phyloP scores from a whole-genome alignment of 352 stramenopile species.

The Pythium folliculosum region DNA sequence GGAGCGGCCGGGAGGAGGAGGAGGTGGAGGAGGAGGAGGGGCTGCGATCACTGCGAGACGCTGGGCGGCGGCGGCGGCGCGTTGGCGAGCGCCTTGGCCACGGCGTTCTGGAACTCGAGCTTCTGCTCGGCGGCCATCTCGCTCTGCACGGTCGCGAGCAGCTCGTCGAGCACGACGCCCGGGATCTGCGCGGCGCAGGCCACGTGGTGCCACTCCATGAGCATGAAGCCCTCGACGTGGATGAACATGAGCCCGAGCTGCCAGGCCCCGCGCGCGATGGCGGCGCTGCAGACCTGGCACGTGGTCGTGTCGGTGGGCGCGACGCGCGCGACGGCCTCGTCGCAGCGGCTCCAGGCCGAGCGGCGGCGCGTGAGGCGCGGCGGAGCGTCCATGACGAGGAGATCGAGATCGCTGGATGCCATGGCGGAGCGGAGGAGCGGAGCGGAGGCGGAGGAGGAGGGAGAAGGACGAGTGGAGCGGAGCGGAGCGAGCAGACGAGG shows the following conservation, averaged over 20 bases:
- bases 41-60: conserved; percentile 17
- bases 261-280: conserved; percentile 65
- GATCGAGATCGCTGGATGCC: conserved; percentile 17
- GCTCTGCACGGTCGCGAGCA: conserved; percentile 61
- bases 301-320: conserved; percentile 75
- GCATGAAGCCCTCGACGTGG: conserved; percentile 85
- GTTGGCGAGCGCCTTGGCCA: conserved; percentile 21
- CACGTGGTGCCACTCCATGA: conserved; percentile 87
- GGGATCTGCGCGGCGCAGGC: conserved; percentile 59
- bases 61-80: conserved; percentile 13
- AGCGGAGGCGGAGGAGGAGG: conserved; percentile 4
- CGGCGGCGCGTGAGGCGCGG: conserved; percentile 46
- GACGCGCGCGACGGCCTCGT: conserved; percentile 75
- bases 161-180: conserved; percentile 44
- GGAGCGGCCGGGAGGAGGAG: not conserved
- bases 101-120: conserved; percentile 44
- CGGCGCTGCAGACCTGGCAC: conserved; percentile 68
- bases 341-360: conserved; percentile 75
- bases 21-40: not conserved
- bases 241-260: conserved; percentile 86
- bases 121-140: conserved; percentile 65
- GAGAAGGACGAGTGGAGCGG: conserved; percentile 3
- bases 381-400: conserved; percentile 50
- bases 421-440: conserved; percentile 12
- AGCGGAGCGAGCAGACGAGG: not conserved